Evolutionary conservation across 768 basidiomycete species (phyloP), one percentile per base, ranked within the genome.

Genomic region (Lactarius psammicola): DNA sequence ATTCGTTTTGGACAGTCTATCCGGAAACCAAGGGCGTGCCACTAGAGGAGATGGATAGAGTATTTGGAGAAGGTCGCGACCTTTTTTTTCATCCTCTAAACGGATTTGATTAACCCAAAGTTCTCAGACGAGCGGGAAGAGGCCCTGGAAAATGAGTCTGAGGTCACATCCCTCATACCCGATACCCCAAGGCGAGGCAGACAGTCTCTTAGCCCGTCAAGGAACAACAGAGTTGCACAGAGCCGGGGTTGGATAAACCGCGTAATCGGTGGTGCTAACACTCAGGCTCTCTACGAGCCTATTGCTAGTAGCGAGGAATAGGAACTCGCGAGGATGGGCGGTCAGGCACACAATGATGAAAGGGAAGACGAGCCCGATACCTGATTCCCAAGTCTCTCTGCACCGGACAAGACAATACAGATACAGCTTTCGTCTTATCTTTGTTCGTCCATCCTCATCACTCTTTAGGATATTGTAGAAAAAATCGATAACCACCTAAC

Each of bases 1-100:
- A 23, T 23, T 61, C 59, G 6, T 46, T n/a, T 55, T 20, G 42
- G 55, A 26, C 65, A 92, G 91, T 92, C 69, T 92, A 92, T 73
- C 92, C 92, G 0, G 90, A 94, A 75, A 93, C 92, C 15, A 94
- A 85, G 77, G 90, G 92, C 2, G 85, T 94, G 7, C 89, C 92
- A 2, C 78, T 95, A 60, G 94, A 95, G 77, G 92, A 95, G 74
- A 92, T 95, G 87, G 94, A 95, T 72, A 85, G 83, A 30, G 86
- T 94, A 20, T 95, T 95, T 75, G 89, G 92, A 54, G 92, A 95
- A 86, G 90, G 89, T 87, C 63, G 75, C 69, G 15, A 30, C 38
- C 8, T 54, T 28, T 13, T 15, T 10, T 7, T 36, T 49, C 46
- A 23, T 60, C 26, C 17, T 31, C 46, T 1, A 6, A 38, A 34